Evolutionary conservation across 805 yeast genomes (phyloP), one percentile per base, ranked within the genome.

Genomic region (Ogataea naganishii): DNA sequence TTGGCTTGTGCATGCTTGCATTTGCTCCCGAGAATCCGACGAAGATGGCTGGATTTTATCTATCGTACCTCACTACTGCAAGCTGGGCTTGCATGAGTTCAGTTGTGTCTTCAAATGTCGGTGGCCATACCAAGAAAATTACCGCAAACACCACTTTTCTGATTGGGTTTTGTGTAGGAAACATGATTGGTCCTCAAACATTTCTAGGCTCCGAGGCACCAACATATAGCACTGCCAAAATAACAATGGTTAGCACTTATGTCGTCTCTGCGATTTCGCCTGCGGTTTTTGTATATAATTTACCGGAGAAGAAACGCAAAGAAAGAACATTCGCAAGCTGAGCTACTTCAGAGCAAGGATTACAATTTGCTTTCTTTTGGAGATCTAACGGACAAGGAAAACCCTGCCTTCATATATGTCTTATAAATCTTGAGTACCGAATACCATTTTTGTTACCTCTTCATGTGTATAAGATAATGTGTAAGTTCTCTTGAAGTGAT

Each of bases 61-160:
- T 39, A 7, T 32, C 37, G 11, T 49, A 43, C 29, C 18, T 49
- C 14, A 36, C 47, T 3, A 44, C 53, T 15, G 47, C 43, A 7
- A 37, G 37, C 13, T 33, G 41, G 36, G 47, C 48, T 4, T 36
- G 52, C 33, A 38, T 47, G 42, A 35, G 38, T 26, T 54, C 66
- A 2, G 36, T 52, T 30, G 46, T 67, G 18, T 59, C 73, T 17
- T 54, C 71, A 5, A 72, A 72, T 40, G 59, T 63, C 27, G 70
- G 71, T 6, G 81, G 81, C 7, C 67, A 64, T 42, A 72, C 80
- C 8, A 75, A 74, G 53, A 72, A 71, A 45, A 49, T 60, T 27
- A 56, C 67, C 3, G 63, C 58, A 2, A 68, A 60, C 42, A 66
- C 72, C 2, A 38, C 66, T 18, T 49, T 56, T 34, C 56, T 73